Conservation (phyloP, 108 stramenopile species). For the Aurantiochytrium sp. region DNA sequence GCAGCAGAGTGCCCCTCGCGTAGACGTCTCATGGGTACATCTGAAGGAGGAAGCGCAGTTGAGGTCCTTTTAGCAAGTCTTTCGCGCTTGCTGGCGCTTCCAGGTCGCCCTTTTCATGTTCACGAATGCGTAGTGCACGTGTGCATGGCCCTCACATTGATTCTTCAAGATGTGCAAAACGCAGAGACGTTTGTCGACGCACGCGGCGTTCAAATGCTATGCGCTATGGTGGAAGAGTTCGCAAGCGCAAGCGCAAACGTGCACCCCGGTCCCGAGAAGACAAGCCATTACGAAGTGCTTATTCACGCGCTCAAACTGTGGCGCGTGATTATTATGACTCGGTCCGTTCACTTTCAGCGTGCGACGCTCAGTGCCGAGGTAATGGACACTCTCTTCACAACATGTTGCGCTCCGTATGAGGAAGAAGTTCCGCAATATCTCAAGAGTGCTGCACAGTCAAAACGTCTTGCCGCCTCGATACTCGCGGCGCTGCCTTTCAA, state of each 20-base stretch:
- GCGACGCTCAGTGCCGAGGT: not conserved
- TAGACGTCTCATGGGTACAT: not conserved
- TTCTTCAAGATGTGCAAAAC: not conserved
- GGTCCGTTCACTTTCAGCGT: not conserved
- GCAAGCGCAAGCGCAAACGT: not conserved
- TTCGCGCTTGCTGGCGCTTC: not conserved
- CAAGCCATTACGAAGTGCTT: not conserved
- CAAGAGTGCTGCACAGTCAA: not conserved
- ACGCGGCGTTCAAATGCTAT: not conserved
- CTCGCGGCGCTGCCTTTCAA: not conserved
- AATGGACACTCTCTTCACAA: not conserved
- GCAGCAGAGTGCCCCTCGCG: not conserved
- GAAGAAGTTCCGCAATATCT: not conserved
- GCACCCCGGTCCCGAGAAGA: not conserved
- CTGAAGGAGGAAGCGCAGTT: not conserved
- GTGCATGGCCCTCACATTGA: not conserved
- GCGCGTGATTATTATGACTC: not conserved
- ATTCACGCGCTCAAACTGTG: not conserved
- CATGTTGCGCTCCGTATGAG: not conserved
- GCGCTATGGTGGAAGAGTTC: not conserved
- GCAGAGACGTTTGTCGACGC: not conserved
- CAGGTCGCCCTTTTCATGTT: not conserved
- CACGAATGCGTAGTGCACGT: not conserved
- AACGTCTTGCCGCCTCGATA: slow-evolving; percentile 5
- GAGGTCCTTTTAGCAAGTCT: not conserved